Evolutionary conservation across 2,329 filamentous ascomycete species (phyloP), one percentile per base, ranked within the genome.

Genomic region (Pyrenophora graminea): DNA sequence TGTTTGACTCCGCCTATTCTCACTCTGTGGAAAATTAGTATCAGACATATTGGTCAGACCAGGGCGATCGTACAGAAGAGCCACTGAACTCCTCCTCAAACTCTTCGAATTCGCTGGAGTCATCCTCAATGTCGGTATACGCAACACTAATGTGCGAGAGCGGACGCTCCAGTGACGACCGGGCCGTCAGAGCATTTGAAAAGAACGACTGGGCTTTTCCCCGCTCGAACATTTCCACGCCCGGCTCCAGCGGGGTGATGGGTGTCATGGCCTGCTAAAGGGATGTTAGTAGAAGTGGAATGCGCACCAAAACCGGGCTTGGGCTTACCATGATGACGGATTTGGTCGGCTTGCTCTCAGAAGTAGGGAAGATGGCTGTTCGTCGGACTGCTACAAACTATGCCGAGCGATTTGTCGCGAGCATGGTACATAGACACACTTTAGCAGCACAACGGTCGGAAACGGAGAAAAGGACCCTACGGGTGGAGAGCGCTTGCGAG

Each of bases 111-210:
- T 73, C 72, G 53, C 72, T 75, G 6, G 66, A 72, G 39, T 74
- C 70, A 41, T 89, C 86, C 58, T 91, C 89, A 53, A 82, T 79
- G 45, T 93, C 89, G 34, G 88, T 90, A 65, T 91, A 89, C 59
- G 91, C 88, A 64, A 91, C 87, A 18, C 89, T 93, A 37, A 87
- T 83, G 53, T 89, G 81, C 32, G 89, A 92, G 32, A 83, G 72
- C 33, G 88, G 88, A 51, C 87, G 80, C 47, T 77, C 76, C 74
- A 78, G 59, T 45, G 69, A 70, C 25, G 73, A 72, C 13, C 73
- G 65, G 33, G 67, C 66, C 42, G 68, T 63, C 30, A 69, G 58
- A 44, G 63, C 57, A 40, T 69, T 65, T 52, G 81, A 78, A 73
- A 89, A 88, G 69, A 89, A 85, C 15, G 84, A 82, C 59, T 80